Conservation (phyloP, 108 stramenopile species). For the Mayamaea pseudoterrestris region DNA sequence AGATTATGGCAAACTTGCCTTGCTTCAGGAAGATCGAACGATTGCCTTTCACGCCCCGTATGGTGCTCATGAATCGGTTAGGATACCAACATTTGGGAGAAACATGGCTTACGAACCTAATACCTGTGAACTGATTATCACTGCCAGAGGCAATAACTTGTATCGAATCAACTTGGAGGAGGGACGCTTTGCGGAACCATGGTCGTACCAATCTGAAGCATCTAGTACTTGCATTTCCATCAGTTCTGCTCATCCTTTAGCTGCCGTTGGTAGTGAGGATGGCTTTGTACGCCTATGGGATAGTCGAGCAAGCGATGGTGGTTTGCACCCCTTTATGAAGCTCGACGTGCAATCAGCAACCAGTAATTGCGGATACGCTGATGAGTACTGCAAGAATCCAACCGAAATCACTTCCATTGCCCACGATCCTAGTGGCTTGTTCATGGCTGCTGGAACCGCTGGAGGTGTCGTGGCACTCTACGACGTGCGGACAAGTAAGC, state of each 20-base stretch:
- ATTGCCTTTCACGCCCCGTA: slow-evolving; percentile 96
- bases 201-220: slow-evolving; percentile 32
- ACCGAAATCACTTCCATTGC: slow-evolving; percentile 77
- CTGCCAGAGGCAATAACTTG: slow-evolving; percentile 66
- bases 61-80: slow-evolving; percentile 80
- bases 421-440: slow-evolving; percentile 78
- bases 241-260: slow-evolving; percentile 53
- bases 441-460: slow-evolving; percentile 85
- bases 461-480: slow-evolving; percentile 86
- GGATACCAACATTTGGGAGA: slow-evolving; percentile 94
- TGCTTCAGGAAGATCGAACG: slow-evolving; percentile 86
- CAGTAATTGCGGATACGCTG: slow-evolving; percentile 56
- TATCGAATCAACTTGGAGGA: slow-evolving; percentile 94
- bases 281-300: slow-evolving; percentile 89
- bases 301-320: slow-evolving; percentile 57
- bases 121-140: slow-evolving; percentile 84
- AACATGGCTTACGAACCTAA: slow-evolving; percentile 86
- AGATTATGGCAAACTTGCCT: slow-evolving; percentile 92
- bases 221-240: slow-evolving; percentile 52
- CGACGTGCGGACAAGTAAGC: slow-evolving; percentile 88
- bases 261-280: slow-evolving; percentile 80
- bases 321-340: slow-evolving; percentile 57
- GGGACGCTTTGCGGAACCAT: slow-evolving; percentile 87
- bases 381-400: slow-evolving; percentile 15
- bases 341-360: slow-evolving; percentile 73